phyloP scores from a whole-genome alignment of 164 flowering plant species.

The Nelumbo lutea region DNA sequence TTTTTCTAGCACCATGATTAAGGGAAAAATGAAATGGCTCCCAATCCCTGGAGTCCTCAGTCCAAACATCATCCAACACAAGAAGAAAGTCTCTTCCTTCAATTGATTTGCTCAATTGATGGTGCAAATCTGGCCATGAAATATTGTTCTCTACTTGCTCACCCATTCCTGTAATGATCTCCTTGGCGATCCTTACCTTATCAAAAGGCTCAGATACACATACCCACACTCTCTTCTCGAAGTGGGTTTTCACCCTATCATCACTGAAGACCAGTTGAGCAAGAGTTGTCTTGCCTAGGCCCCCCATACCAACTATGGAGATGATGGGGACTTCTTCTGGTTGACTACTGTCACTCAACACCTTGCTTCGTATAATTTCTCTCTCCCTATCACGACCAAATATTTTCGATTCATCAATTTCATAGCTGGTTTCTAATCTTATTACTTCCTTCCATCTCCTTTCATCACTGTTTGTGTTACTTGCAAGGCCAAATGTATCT shows the following conservation, averaged over 20 bases:
- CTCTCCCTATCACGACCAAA: background rate
- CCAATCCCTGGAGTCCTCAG: background rate
- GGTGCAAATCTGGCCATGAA: background rate
- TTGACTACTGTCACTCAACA: background rate
- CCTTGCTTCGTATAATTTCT: background rate
- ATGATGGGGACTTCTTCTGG: background rate
- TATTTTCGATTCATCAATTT: background rate
- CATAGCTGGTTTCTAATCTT: background rate
- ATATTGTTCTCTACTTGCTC: background rate
- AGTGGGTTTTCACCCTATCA: background rate
- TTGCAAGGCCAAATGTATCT: background rate
- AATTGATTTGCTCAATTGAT: background rate
- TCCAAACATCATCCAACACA: background rate
- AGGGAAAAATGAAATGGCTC: background rate
- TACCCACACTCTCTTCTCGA: background rate
- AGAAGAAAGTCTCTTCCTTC: background rate
- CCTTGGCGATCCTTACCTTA: background rate
- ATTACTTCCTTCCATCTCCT: background rate
- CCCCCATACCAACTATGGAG: background rate
- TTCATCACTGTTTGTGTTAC: background rate
- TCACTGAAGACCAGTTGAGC: background rate
- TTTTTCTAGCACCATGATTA: background rate
- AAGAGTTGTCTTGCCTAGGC: background rate
- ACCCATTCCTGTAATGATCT: background rate
- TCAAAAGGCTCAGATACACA: background rate